Evolutionary conservation across 2,329 filamentous ascomycete genomes (phyloP).

Genomic region (Stenocarpella maydis): DNA sequence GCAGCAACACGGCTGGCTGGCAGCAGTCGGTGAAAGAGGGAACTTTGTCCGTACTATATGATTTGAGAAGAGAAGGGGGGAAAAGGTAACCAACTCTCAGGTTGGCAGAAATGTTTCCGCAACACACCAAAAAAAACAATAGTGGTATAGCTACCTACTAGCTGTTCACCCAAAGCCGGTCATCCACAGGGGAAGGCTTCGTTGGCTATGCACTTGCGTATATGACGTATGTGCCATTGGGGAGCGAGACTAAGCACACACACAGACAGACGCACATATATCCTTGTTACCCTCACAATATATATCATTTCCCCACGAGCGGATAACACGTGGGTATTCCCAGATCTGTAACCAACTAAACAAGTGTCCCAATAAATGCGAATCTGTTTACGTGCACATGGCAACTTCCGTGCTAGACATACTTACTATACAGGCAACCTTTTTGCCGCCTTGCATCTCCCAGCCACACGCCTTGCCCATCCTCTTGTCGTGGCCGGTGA

Average conservation of each 20-base stretch:
- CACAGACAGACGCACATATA: not conserved
- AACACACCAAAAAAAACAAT: no score
- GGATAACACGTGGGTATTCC: not conserved
- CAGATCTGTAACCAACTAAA: not conserved
- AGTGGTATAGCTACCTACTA: not conserved
- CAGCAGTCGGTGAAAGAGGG: not conserved
- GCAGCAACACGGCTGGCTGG: not conserved
- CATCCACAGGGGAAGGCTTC: not conserved
- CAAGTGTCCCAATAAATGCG: not conserved
- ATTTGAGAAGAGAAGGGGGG: no score
- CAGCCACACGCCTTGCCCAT: not conserved
- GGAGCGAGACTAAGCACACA: no score
- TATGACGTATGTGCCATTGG: conserved; percentile 10
- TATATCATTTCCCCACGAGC: no score
- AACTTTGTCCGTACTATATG: no score
- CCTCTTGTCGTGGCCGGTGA: not conserved
- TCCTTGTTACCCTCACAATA: not conserved
- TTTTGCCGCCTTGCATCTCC: not conserved
- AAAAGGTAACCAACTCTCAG: not conserved
- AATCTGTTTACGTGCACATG: not conserved
- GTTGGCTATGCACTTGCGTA: not conserved
- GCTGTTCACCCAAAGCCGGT: not conserved
- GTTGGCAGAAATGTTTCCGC: not conserved
- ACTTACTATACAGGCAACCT: not conserved
- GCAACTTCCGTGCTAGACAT: not conserved